These are phyloP conservation scores for Mytilinidion resinicola DNA, from an alignment of 495 filamentous ascomycete genomes.

Conservation along the genomic window DNA sequence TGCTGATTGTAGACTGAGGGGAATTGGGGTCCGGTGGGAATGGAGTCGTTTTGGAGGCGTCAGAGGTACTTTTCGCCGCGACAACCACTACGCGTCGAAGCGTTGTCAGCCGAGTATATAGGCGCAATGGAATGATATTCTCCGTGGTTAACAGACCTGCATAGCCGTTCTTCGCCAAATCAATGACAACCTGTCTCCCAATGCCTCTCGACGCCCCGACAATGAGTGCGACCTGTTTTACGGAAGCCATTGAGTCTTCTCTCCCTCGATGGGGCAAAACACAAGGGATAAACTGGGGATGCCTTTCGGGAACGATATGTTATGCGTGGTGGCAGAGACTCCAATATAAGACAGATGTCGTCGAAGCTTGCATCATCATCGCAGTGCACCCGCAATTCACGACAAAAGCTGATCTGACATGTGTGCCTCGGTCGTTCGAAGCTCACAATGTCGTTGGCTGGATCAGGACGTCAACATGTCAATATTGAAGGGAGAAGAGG, in stretches of 20 bases:
- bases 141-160: slow-evolving; percentile 43
- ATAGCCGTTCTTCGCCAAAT: slow-evolving; percentile 65
- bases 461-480: too few species aligned
- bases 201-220: slow-evolving; percentile 74
- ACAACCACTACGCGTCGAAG: slow-evolving; percentile 57
- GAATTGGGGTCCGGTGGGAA: slow-evolving; percentile 86
- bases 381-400: too few species aligned
- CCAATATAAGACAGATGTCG: too few species aligned
- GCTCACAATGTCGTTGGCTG: too few species aligned
- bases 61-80: slow-evolving; percentile 70
- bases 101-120: background rate
- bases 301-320: too few species aligned
- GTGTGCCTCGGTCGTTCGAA: too few species aligned
- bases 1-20: slow-evolving; percentile 68
- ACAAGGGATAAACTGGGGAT: too few species aligned
- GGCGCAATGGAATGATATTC: background rate
- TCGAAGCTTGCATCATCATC: too few species aligned
- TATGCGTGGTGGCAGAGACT: too few species aligned
- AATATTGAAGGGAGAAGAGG: background rate
- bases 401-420: too few species aligned
- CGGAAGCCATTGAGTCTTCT: slow-evolving; percentile 18
- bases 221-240: slow-evolving; percentile 55
- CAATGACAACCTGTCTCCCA: slow-evolving; percentile 70
- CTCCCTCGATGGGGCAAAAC: too few species aligned
- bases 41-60: slow-evolving; percentile 47